Evolutionary conservation across 2,329 filamentous ascomycete species (phyloP), one percentile per base, ranked within the genome.

Genomic region (Penicillium sp.): DNA sequence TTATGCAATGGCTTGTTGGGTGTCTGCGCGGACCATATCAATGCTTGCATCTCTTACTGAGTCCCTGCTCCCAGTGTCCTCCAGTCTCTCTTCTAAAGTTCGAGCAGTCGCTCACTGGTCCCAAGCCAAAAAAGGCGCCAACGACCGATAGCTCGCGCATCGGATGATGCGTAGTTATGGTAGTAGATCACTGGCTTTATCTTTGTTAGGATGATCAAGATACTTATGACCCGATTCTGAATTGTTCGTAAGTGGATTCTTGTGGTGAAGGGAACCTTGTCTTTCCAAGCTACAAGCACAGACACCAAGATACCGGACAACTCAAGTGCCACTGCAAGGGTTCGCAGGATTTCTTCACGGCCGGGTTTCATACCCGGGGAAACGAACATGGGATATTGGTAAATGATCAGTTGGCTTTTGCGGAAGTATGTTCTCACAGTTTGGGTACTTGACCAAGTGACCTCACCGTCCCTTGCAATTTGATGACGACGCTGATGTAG

Each of bases 401-500:
- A 41, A 41, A 41, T 11, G 35, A 13, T 41, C 35, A 5, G 35
- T 17, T 17, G 35, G 35, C 35, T 41, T 13, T 26, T 5, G 8
- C 15, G 13, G 13, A 9, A 5, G 5, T 41, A 41, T 41, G 35
- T 15, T 41, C 15, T 15, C 35, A 41, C 35, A 41, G 35, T 15
- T 41, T 8, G 35, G 35, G 30, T 50, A n/a, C 23, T 13, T 29
- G 41, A 23, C 54, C 19, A 48, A 47, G 17, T 59, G 47, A 45
- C 19, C 31, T 46, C 23, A 23, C 15, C 30, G 56, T 26, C 29
- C 56, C 56, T 58, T 58, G 47, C 23, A 30, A 44, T 57, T 31
- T 58, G 51, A 55, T 58, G 60, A 51, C 57, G 35, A 57, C 45
- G 64, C 47, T 56, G 64, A 60, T 64, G 50, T 38, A 56, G 38